phyloP scores from a whole-genome alignment of 2,329 filamentous ascomycete species.

The Aspergillus floridensis region DNA sequence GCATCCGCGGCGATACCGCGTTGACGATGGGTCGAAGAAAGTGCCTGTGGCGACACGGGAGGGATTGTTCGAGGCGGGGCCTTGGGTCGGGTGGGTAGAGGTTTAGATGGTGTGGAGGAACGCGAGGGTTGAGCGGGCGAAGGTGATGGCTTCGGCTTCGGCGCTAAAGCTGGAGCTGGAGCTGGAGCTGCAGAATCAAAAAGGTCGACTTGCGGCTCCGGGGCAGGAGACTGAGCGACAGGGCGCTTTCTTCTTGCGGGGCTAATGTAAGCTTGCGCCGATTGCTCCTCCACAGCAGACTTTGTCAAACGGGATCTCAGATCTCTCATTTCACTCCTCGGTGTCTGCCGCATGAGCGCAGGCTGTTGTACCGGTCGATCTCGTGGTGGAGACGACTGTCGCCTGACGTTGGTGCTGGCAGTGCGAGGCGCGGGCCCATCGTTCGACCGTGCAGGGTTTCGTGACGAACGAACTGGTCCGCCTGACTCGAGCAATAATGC shows the following conservation, averaged over 20 bases:
- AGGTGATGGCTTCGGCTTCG: constrained; percentile 32
- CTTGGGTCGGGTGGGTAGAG: constrained; percentile 48
- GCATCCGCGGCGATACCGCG: constrained; percentile 79
- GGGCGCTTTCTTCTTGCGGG: constrained; percentile 72
- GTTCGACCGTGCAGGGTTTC: constrained; percentile 26
- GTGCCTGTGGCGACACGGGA: constrained; percentile 62
- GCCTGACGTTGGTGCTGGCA: constrained; percentile 19
- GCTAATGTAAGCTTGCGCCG: constrained; percentile 80
- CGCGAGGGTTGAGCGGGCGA: constrained; percentile 37
- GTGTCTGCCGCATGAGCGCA: constrained; percentile 58
- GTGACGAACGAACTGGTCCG: constrained; percentile 24
- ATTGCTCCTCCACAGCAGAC: constrained; percentile 74
- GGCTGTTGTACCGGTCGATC: constrained; percentile 29
- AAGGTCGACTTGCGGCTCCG: constrained; percentile 59
- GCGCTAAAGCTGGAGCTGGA: constrained; percentile 22
- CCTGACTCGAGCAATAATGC: constrained; percentile 37
- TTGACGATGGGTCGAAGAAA: constrained; percentile 74
- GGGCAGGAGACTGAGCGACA: constrained; percentile 45
- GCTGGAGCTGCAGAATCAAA: constrained; percentile 51
- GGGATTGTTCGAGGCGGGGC: constrained; percentile 56
- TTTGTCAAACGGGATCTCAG: constrained; percentile 65
- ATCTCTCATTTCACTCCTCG: constrained; percentile 42
- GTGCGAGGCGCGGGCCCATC: constrained; percentile 21
- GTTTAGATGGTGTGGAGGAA: constrained; percentile 44
- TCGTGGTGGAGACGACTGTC: constrained; percentile 22